These are phyloP conservation scores for Lophium mytilinum DNA, from an alignment of 495 filamentous ascomycete species.

Conservation along the genomic window DNA sequence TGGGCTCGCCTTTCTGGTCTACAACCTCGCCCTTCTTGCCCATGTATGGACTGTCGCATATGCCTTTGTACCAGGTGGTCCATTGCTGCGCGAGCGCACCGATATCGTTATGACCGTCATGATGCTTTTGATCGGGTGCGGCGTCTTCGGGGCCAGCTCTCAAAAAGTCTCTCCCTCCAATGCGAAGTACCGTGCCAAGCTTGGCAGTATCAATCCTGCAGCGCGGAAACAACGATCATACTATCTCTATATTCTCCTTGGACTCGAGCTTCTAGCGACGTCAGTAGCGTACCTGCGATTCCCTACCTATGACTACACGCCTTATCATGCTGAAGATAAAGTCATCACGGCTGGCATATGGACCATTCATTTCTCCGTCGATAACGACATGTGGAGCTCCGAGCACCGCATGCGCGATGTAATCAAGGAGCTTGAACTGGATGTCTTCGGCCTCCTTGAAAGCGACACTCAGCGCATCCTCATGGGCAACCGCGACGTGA, in stretches of 20 bases:
- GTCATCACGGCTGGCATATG: slow-evolving; percentile 90
- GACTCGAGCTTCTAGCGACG: slow-evolving; percentile 70
- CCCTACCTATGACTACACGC: slow-evolving; percentile 82
- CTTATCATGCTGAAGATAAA: slow-evolving; percentile 81
- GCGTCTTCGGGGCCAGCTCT: slow-evolving; percentile 70
- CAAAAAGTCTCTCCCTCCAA: slow-evolving; percentile 35
- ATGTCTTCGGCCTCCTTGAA: slow-evolving; percentile 90
- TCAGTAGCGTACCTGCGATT: slow-evolving; percentile 86
- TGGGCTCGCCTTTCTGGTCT: slow-evolving; percentile 77
- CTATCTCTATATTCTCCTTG: slow-evolving; percentile 63
- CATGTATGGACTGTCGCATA: slow-evolving; percentile 99
- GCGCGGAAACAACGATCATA: slow-evolving; percentile 53
- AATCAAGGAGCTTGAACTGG: slow-evolving; percentile 86
- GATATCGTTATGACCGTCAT: slow-evolving; percentile 86
- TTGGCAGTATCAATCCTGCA: slow-evolving; percentile 40
- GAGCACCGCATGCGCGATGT: slow-evolving; percentile 89
- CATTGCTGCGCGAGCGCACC: slow-evolving; percentile 85
- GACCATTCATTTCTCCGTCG: slow-evolving; percentile 97
- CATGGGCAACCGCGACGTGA: slow-evolving; percentile 98
- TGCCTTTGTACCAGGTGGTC: slow-evolving; percentile 96
- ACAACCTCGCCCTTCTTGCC: slow-evolving; percentile 85
- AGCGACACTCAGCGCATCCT: slow-evolving; percentile 95
- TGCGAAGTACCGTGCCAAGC: slow-evolving; percentile 39
- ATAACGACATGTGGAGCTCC: slow-evolving; percentile 98
- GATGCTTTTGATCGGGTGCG: slow-evolving; percentile 78